phyloP scores from a whole-genome alignment of 768 basidiomycete species.

The Fomitopsis serialis region DNA sequence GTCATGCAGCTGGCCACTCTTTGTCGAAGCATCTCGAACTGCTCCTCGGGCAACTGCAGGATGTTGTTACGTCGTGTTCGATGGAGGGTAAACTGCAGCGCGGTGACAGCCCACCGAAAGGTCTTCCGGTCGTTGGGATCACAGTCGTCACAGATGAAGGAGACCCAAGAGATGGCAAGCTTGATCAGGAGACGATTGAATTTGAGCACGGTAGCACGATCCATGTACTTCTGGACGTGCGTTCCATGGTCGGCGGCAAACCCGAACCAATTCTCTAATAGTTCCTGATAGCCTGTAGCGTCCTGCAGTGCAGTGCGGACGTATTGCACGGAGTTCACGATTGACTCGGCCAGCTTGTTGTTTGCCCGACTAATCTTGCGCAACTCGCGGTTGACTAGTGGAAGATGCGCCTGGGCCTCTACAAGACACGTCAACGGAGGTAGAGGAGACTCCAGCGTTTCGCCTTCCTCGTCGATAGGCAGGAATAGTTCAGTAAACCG shows the following conservation, averaged over 20 bases:
- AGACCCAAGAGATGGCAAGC: slow-evolving; percentile 95
- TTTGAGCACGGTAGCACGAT: slow-evolving; percentile 57
- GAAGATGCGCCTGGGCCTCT: slow-evolving; percentile 88
- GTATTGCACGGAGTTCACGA: slow-evolving; percentile 86
- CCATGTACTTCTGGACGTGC: slow-evolving; percentile 86
- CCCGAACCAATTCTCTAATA: slow-evolving; percentile 89
- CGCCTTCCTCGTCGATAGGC: slow-evolving; percentile 55
- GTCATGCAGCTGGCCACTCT: slow-evolving; percentile 97
- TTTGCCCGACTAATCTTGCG: slow-evolving; percentile 88
- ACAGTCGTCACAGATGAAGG: slow-evolving; percentile 98
- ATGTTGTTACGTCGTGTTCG: slow-evolving; percentile 88
- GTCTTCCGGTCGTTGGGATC: slow-evolving; percentile 93
- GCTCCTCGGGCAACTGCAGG: slow-evolving; percentile 77
- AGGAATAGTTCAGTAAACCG: slow-evolving; percentile 64
- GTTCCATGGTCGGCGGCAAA: slow-evolving; percentile 97
- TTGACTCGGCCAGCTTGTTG: slow-evolving; percentile 86
- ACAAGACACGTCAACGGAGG: slow-evolving; percentile 44
- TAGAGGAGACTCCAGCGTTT: slow-evolving; percentile 37
- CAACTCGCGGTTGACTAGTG: slow-evolving; percentile 82
- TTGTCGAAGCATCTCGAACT: slow-evolving; percentile 86
- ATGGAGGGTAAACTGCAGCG: slow-evolving; percentile 86
- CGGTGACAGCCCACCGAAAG: slow-evolving; percentile 97
- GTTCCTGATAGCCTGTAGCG: slow-evolving; percentile 68
- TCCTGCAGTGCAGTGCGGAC: slow-evolving; percentile 65
- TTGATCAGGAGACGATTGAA: slow-evolving; percentile 84